Base-by-base conservation (phyloP, 1,284 basidiomycete genomes). In the Porodaedalea pini region DNA sequence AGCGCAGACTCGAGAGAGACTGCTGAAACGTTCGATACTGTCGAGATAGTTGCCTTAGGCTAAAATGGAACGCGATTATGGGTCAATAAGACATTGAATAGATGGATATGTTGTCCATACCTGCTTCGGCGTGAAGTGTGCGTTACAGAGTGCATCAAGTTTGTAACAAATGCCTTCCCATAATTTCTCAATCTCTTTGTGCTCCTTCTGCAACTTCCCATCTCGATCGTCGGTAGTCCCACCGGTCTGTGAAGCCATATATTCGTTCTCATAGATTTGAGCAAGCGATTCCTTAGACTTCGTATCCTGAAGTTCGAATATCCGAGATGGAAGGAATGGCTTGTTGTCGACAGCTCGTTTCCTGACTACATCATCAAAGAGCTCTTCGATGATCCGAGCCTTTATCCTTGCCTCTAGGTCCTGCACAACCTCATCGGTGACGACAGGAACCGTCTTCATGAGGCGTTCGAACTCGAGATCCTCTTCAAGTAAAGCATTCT, bases 191-290 rank as follows among this genome's bases (percentile, higher is more conserved):
- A 99, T 86, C 69, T 92, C 92, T 15, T 88, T 82, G 69, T 98
- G 96, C 71, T 97, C 92, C 68, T 92, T 89, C 66, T 80, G 78
- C 27, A 99, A 77, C 71, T 93, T 95, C 23, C 87, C 92, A 65
- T 99, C 95, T 1, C 92, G 80, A 64, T 94, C 90, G 63, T 94
- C 89, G 8, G 74, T 69, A 0, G 76, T 70, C 17, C 78, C 83
- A 54, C 75, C 82, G n/a, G 73, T 73, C 63, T 80, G 79, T 19
- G 82, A 80, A 1, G 85, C 83, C 50, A 86, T 78, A 71, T 90
- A 99, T 63, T 97, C 94, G 62, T 92, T 88, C 70, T 98, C 97
- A 73, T 99, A 99, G 59, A 98, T 92, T 73, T 99, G 92, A 5
- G 94, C 94, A 34, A 99, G 81, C 0, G 91, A 94, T 70, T 94